Evolutionary conservation across 2,329 filamentous ascomycete genomes (phyloP), one percentile per base, ranked within the genome.

Genomic region (Aureobasidium vineae): DNA sequence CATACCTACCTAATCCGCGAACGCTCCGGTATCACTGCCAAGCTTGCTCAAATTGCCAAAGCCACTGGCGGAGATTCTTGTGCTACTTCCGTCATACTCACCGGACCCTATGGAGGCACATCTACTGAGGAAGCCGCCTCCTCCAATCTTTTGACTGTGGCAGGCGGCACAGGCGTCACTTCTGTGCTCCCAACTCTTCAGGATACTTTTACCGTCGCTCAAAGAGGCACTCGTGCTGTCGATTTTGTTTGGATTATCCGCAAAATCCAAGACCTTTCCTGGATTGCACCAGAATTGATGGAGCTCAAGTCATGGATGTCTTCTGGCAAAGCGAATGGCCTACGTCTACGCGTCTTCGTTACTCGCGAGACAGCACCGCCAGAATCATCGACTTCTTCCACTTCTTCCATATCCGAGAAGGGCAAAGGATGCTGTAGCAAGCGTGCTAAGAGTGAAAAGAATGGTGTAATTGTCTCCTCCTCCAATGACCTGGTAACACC

Each of bases 111-210:
- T 69, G 88, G 88, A 2, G 68, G 65, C n/a, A 21, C 41, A 8
- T 26, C 63, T 3, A 28, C 52, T 7, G 54, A 54, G 7, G 53
- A 66, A 21, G 21, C 52, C 19, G 36, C 52, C 11, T 26, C 26
- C 13, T 66, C 50, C 10, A 67, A 67, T 26, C 31, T 69, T 15
- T 43, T 69, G 8, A 49, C 65, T 33, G 31, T 69, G 6, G 65
- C 65, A 26, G 68, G 68, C 21, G 68, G 68, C 75, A 92, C 94
- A 82, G 85, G 83, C 0, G 75, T 91, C 31, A 85, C 96, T 64
- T 89, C 95, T 75, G 76, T 92, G 26, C 78, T 86, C n/a, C 91
- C 90, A 0, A 72, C 90, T 2, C 77, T 84, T 13, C 81, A 92
- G 63, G 88, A 86, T 2, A 77, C 90, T 2, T 47, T 63, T 7